Conservation (phyloP, 495 filamentous ascomycete species). For the Neurospora sublineolata region DNA sequence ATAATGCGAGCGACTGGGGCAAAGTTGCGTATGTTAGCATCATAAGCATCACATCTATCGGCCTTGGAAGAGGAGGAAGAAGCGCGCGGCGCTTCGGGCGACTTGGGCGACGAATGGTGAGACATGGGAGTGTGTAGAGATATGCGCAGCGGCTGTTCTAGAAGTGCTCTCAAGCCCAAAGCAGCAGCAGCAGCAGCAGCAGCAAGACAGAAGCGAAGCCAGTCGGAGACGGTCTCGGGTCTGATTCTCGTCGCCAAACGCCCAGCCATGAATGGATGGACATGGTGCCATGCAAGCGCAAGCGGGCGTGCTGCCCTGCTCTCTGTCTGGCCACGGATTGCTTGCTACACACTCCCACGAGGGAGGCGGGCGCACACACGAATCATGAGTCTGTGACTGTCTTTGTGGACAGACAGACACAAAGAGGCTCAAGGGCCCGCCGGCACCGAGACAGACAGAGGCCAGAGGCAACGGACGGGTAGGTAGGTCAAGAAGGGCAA, state of each 20-base stretch:
- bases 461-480: conserved; percentile 13
- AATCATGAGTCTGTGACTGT: conserved; percentile 23
- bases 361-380: conserved; percentile 20
- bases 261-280: neutral
- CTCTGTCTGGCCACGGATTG: conserved; percentile 13
- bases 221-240: conserved; percentile 24
- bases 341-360: conserved; percentile 4
- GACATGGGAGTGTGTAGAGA: conserved; percentile 33
- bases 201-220: conserved; percentile 33
- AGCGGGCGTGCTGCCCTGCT: conserved; percentile 3
- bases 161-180: neutral
- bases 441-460: conserved; percentile 22
- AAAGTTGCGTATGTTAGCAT: conserved; percentile 85
- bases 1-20: conserved; percentile 96
- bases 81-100: conserved; percentile 31
- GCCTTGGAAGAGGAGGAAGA: conserved; percentile 29
- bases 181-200: conserved; percentile 30
- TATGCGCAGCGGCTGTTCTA: conserved; percentile 16
- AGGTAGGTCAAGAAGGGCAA: conserved; percentile 1
- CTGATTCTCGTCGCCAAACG: neutral
- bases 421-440: neutral
- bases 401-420: neutral
- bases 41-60: conserved; percentile 41
- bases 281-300: conserved; percentile 22
- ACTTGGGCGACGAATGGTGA: conserved; percentile 39